Evolutionary conservation across 306 rosid genomes (phyloP).

Genomic region (Glycine latifolia): DNA sequence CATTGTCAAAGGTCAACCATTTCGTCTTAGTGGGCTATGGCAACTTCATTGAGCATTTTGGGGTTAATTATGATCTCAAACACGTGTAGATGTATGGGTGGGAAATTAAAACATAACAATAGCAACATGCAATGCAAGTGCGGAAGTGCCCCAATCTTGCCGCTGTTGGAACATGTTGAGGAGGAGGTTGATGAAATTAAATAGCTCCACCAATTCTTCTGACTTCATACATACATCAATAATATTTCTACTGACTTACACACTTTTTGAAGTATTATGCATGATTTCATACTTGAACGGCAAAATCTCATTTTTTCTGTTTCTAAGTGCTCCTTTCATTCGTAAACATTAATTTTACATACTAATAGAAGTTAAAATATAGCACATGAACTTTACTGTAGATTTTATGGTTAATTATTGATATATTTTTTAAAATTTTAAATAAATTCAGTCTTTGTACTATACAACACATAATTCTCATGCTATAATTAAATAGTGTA

Average conservation of each 20-base stretch:
- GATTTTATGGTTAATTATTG: neutral
- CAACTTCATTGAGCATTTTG: too few species aligned
- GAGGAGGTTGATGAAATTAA: neutral
- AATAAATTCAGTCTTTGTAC: too few species aligned
- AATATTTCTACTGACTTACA: neutral
- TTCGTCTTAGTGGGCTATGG: neutral
- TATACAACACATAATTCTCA: neutral
- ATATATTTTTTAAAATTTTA: too few species aligned
- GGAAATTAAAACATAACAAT: neutral
- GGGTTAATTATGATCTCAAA: neutral
- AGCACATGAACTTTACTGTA: neutral
- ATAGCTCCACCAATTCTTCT: conserved; percentile 23
- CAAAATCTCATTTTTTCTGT: neutral
- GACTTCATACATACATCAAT: conserved; percentile 22
- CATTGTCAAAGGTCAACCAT: neutral
- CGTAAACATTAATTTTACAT: neutral
- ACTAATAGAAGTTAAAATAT: neutral
- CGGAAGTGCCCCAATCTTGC: conserved; percentile 7
- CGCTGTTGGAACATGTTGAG: conserved; percentile 1
- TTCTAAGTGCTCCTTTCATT: neutral
- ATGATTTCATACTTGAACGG: neutral
- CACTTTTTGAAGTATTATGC: neutral
- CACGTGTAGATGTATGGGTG: conserved; percentile 2
- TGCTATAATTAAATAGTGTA: neutral
- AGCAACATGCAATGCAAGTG: neutral